Conservation (phyloP, 1,284 basidiomycete species). For the Sporisorium iseilematis-ciliati region DNA sequence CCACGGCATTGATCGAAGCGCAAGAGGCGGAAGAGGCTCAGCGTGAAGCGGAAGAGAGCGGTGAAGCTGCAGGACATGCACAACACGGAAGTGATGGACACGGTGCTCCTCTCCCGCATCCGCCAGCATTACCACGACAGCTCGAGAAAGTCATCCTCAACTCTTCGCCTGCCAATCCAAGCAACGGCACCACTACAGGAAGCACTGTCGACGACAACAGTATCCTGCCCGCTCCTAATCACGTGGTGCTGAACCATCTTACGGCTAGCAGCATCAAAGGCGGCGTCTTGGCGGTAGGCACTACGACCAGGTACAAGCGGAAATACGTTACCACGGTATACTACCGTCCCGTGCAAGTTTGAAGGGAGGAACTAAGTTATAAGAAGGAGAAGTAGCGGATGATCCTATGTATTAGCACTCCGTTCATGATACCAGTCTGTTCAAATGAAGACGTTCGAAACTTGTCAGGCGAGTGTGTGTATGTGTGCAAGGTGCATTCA, state of each 20-base stretch:
- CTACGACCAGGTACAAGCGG: conserved; percentile 90
- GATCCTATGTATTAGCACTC: conserved; percentile 8
- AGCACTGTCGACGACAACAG: conserved; percentile 84
- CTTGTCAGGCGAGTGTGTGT: too few relatives aligned
- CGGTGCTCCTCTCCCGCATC: conserved; percentile 48
- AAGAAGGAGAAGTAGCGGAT: conserved; percentile 4
- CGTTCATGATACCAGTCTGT: too few relatives aligned
- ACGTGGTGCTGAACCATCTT: conserved; percentile 94
- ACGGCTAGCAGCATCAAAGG: conserved; percentile 96
- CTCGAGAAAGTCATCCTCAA: conserved; percentile 95
- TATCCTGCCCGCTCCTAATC: conserved; percentile 86
- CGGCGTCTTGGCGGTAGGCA: conserved; percentile 91
- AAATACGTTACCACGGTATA: conserved; percentile 83
- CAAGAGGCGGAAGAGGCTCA: conserved; percentile 66
- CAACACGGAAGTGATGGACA: conserved; percentile 24
- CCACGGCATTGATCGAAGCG: conserved; percentile 65
- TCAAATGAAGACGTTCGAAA: too few relatives aligned
- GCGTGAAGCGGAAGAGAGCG: conserved; percentile 47
- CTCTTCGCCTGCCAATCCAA: conserved; percentile 63
- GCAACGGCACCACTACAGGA: conserved; percentile 50
- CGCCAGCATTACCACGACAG: conserved; percentile 85
- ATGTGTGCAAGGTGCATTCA: too few relatives aligned
- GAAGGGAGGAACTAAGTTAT: background rate
- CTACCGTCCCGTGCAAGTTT: conserved; percentile 77
- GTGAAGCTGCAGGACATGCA: conserved; percentile 18